Evolutionary conservation across 306 rosid genomes (phyloP).

Genomic region (Prunus davidiana): DNA sequence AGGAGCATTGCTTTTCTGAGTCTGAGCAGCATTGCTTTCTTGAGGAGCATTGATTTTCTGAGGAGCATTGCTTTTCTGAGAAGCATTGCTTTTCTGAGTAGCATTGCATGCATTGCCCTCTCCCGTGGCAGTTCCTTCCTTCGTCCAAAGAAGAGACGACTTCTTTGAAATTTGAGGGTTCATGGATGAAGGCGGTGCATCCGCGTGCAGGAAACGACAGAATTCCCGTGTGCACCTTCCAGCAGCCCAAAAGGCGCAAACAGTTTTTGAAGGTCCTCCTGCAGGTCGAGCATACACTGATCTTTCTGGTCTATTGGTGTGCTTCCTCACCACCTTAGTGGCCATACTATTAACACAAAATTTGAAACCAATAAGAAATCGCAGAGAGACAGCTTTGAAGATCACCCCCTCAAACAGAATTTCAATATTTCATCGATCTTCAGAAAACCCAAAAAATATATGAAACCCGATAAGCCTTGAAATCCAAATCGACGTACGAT

Average conservation of each 20-base stretch:
- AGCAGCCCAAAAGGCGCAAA: background rate
- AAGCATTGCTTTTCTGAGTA: background rate
- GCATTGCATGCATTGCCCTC: background rate
- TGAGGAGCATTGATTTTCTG: background rate
- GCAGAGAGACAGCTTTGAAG: background rate
- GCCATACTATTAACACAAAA: slow-evolving; percentile 13
- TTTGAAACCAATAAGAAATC: background rate
- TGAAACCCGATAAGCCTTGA: background rate
- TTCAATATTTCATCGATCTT: background rate
- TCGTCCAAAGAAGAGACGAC: background rate
- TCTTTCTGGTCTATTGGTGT: background rate
- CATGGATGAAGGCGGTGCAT: background rate
- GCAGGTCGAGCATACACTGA: background rate
- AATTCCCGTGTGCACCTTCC: background rate
- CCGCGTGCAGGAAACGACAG: background rate
- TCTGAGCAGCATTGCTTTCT: background rate
- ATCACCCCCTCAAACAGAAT: background rate
- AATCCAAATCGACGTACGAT: background rate
- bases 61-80: background rate
- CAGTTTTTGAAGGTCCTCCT: background rate
- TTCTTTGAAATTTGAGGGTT: background rate
- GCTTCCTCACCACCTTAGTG: background rate
- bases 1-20: background rate
- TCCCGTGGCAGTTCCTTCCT: background rate
- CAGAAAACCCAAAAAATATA: background rate